Percentiles rank a stretch among this genome's conserved stretches.
Conservation (phyloP, 441 rosid species). For the Aquilaria agallochum region DNA sequence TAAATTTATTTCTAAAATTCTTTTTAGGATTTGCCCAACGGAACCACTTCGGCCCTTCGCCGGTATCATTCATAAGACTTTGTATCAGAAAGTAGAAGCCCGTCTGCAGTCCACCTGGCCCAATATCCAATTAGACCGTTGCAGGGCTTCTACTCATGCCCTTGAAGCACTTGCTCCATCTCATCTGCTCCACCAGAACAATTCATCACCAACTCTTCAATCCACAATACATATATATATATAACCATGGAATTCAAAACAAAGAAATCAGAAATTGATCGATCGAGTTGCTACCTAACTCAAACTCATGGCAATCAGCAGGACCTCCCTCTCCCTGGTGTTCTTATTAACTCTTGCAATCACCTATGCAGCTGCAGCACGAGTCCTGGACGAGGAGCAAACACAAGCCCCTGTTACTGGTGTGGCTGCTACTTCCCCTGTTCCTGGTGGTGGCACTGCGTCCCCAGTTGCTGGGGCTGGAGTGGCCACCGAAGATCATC, state of each 20-base stretch:
- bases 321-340: constrained; percentile 22
- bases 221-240: constrained; percentile 18
- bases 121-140: too few species aligned
- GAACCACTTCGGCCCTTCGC: too few species aligned
- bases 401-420: background rate
- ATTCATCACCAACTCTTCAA: constrained; percentile 5
- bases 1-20: too few species aligned
- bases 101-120: too few species aligned
- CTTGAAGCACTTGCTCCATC: constrained; percentile 21
- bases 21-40: too few species aligned
- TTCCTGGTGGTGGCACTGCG: constrained; percentile 18
- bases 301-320: constrained; percentile 35
- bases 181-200: constrained; percentile 20
- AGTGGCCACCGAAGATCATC: constrained; percentile 27
- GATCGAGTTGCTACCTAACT: background rate
- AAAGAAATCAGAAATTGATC: constrained; percentile 9
- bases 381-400: constrained; percentile 47
- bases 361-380: constrained; percentile 35
- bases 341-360: constrained; percentile 32
- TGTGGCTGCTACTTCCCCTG: background rate
- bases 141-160: too few species aligned
- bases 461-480: constrained; percentile 14
- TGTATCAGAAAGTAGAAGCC: too few species aligned
- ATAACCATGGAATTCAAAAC: constrained; percentile 16
- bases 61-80: too few species aligned